phyloP scores from a whole-genome alignment of 1,284 basidiomycete genomes.

The Ustilago curta region DNA sequence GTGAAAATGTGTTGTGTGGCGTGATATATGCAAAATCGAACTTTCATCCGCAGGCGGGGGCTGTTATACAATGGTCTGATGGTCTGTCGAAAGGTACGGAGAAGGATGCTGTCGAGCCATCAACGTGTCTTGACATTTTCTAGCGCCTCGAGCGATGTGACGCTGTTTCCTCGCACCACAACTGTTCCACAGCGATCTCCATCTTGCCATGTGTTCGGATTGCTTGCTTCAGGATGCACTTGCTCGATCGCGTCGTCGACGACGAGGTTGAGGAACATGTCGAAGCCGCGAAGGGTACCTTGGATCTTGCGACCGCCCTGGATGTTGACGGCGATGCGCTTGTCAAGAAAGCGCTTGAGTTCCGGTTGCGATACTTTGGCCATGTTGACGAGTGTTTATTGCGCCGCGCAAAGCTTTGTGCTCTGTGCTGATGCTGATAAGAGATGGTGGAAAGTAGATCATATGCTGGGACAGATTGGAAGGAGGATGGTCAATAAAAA shows the following conservation, averaged over 20 bases:
- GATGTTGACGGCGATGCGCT: constrained; percentile 91
- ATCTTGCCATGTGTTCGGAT: constrained; percentile 57
- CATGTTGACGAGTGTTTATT: constrained; percentile 40
- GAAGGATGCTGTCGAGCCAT: not conserved
- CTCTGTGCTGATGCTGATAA: not conserved
- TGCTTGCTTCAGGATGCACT: constrained; percentile 74
- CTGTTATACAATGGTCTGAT: constrained; percentile 4
- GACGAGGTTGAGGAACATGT: constrained; percentile 98
- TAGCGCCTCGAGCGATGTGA: constrained; percentile 66
- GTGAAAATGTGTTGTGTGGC: no score
- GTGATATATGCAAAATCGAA: not conserved
- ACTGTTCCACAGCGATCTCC: constrained; percentile 64
- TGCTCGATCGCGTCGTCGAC: constrained; percentile 96
- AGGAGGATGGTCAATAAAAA: no score
- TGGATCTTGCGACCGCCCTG: constrained; percentile 96
- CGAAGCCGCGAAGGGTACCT: constrained; percentile 94
- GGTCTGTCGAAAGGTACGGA: not conserved
- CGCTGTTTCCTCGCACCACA: constrained; percentile 67
- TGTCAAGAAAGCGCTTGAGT: constrained; percentile 87
- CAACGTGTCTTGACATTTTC: constrained; percentile 62
- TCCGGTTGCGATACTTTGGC: constrained; percentile 67
- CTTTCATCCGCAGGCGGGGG: not conserved
- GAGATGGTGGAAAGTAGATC: not conserved
- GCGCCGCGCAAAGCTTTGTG: not conserved
- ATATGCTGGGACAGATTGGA: not conserved